Conservation (phyloP, 2,329 filamentous ascomycete genomes). For the Venturia effusa region DNA sequence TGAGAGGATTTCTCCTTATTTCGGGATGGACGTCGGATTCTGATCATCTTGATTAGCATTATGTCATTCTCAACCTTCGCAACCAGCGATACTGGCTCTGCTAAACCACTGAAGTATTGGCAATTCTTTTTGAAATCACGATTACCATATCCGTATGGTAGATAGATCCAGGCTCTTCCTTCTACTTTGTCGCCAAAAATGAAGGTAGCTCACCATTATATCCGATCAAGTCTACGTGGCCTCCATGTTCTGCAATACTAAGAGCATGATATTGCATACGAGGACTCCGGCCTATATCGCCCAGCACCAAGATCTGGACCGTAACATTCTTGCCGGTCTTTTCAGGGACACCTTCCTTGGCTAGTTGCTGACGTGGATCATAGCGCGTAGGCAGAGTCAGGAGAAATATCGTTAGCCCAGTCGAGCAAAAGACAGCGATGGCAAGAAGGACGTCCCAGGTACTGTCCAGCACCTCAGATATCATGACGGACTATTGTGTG, state of each 20-base stretch:
- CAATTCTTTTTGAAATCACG: background rate
- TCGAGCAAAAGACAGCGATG: constrained; percentile 32
- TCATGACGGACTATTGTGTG: background rate
- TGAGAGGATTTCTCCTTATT: constrained; percentile 55
- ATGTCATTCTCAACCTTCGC: background rate
- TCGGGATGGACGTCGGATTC: constrained; percentile 77
- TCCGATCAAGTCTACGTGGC: constrained; percentile 73
- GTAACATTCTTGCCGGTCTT: constrained; percentile 30
- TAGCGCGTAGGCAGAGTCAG: constrained; percentile 44
- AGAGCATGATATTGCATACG: constrained; percentile 98
- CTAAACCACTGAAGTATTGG: background rate
- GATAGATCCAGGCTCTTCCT: background rate
- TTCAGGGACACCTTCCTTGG: background rate
- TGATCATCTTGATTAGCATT: constrained; percentile 19
- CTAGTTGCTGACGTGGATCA: constrained; percentile 17
- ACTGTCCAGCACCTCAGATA: constrained; percentile 15
- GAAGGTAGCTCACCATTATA: constrained; percentile 54
- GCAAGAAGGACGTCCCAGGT: constrained; percentile 26
- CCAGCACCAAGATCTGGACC: constrained; percentile 80
- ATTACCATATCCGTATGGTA: background rate
- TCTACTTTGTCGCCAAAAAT: background rate
- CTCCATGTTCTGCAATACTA: constrained; percentile 76
- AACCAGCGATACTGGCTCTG: too few relatives aligned
- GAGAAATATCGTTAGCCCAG: constrained; percentile 38
- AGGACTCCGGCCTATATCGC: constrained; percentile 89